Evolutionary conservation across 129 eudicot genomes (phyloP), one percentile per base, ranked within the genome.

Genomic region (Centrapalus pauciflorus): DNA sequence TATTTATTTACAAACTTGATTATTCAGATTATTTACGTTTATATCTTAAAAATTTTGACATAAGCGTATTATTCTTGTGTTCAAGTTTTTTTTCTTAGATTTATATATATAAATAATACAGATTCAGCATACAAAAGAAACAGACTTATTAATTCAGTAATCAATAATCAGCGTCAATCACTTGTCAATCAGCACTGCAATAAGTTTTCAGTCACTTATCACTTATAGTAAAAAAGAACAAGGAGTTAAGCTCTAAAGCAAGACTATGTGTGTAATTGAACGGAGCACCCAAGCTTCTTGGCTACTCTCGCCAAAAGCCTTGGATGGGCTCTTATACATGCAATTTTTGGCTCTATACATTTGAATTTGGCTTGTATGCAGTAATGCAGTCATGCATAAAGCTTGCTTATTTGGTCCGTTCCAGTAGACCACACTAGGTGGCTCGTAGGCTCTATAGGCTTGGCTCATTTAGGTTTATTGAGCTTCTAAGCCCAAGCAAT

Each of bases 231-330:
- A 55, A 59, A 21, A 40, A 34, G 64, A 46, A 52, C 25, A 27
- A 21, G 20, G 48, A 7, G 33, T 59, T 26, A 73, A 54, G 20
- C 21, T 49, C 33, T 69, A 61, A 72, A 32, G 46, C 13, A 40
- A 38, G 29, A 21, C 16, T 61, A 52, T 3, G 17, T 40, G 45
- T 56, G 33, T 57, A 7, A 40, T 41, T 56, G 17, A 70, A 38
- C 45, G 4, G 7, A 28, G 41, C 54, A n/a, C 32, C 40, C 38
- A 57, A 6, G 32, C 21, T 30, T 71, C 76, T 69, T 25, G 55
- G 64, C 40, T 19, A 14, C 4, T 11, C 7, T 68, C n/a, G 37
- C 17, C 27, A 24, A 33, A 52, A 54, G 52, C 32, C 50, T 35
- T 61, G 32, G 49, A 32, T 20, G 34, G 65, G 46, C 20, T 59